A percentile compares a stretch with the other conserved stretches of the same genome.
phyloP scores from a whole-genome alignment of 1,139 yeast genomes.

The Hyphopichia fennica region DNA sequence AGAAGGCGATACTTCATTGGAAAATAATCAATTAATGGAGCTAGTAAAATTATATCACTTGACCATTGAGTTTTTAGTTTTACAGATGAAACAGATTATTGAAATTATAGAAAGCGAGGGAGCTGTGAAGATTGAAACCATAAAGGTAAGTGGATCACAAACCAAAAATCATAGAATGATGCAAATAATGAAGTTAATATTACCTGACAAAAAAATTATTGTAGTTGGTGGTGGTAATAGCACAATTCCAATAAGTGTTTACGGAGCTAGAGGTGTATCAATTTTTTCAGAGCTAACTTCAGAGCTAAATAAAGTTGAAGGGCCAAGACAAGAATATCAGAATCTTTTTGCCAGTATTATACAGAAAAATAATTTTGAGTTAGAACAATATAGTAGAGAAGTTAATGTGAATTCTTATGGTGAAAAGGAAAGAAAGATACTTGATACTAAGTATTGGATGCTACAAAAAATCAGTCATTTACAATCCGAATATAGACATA shows the following conservation, averaged over 20 bases:
- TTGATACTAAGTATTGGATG: constrained; percentile 3
- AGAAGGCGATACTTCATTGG: constrained; percentile 31
- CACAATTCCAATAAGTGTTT: not conserved
- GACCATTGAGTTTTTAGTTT: constrained; percentile 48
- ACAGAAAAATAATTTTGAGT: not conserved
- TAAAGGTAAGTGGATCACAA: constrained; percentile 53
- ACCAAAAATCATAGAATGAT: constrained; percentile 46
- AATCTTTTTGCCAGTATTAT: not conserved
- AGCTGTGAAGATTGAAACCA: constrained; percentile 17
- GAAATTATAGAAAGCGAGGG: constrained; percentile 19
- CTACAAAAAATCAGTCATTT: constrained; percentile 1
- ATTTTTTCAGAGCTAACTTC: constrained; percentile 15
- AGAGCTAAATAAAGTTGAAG: not conserved
- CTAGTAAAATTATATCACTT: constrained; percentile 44
- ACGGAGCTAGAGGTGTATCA: constrained; percentile 41
- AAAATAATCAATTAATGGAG: constrained; percentile 9
- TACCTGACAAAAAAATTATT: not conserved
- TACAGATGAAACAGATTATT: constrained; percentile 46
- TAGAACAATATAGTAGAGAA: not conserved
- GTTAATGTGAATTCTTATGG: too few relatives aligned
- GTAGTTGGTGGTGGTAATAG: not conserved
- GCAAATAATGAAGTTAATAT: constrained; percentile 2
- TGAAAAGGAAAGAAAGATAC: not conserved
- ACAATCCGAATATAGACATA: not conserved
- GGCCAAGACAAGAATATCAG: not conserved